phyloP scores from a whole-genome alignment of 441 rosid species.

The Erodium texanum region DNA sequence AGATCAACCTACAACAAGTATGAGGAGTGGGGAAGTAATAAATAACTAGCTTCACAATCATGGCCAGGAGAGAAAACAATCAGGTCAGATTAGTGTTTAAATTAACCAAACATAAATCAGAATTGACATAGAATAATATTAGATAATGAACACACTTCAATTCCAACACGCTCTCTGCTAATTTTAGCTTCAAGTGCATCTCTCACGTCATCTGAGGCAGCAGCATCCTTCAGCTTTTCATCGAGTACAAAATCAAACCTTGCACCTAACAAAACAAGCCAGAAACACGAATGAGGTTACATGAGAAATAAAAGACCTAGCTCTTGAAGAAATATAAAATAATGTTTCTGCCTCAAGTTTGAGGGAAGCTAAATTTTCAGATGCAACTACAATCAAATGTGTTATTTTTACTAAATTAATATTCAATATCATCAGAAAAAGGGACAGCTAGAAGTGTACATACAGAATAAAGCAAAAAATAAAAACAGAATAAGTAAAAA shows the following conservation, averaged over 20 bases:
- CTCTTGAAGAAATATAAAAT: background rate
- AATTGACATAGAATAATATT: constrained; percentile 6
- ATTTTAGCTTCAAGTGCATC: constrained; percentile 74
- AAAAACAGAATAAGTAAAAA: constrained; percentile 7
- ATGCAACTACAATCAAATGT: background rate
- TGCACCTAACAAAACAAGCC: constrained; percentile 45
- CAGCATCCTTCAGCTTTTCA: constrained; percentile 67
- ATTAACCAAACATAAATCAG: constrained; percentile 13
- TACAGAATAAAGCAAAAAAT: constrained; percentile 8
- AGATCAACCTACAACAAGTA: constrained; percentile 60
- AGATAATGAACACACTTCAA: constrained; percentile 50
- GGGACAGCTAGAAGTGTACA: background rate
- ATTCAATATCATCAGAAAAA: background rate
- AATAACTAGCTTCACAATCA: constrained; percentile 7
- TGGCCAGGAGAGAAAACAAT: background rate
- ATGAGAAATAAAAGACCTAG: background rate
- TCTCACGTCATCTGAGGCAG: constrained; percentile 68
- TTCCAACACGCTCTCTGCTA: constrained; percentile 89
- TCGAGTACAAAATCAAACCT: constrained; percentile 69
- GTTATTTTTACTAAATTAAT: background rate
- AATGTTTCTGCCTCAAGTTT: background rate
- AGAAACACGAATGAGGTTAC: background rate
- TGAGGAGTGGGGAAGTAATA: constrained; percentile 15
- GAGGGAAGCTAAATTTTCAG: background rate
- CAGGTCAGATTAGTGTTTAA: constrained; percentile 2